These are phyloP conservation scores for Ogataea zsoltii DNA, from an alignment of 805 yeast species.

Conservation along the genomic window DNA sequence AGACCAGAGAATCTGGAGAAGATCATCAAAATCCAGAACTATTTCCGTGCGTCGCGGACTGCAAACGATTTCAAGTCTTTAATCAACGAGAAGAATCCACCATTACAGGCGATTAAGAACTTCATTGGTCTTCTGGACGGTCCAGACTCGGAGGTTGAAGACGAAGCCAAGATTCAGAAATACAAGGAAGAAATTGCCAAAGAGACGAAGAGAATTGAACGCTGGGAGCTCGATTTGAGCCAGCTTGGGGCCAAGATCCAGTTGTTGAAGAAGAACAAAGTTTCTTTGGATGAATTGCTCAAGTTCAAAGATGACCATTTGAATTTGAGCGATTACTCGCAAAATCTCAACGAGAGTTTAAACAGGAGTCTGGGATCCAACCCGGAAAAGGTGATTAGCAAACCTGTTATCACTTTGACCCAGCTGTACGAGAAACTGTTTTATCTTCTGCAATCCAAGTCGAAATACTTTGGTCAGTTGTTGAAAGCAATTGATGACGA, in stretches of 20 bases:
- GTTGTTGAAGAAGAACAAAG: slow-evolving; percentile 73
- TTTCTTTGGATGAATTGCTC: slow-evolving; percentile 68
- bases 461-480: slow-evolving; percentile 64
- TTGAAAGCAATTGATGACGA: slow-evolving; percentile 37
- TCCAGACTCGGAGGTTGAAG: slow-evolving; percentile 65
- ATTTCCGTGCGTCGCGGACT: slow-evolving; percentile 64
- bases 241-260: slow-evolving; percentile 78
- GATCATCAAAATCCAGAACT: slow-evolving; percentile 73
- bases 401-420: slow-evolving; percentile 49
- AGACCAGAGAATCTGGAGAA: slow-evolving; percentile 48
- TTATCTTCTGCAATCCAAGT: slow-evolving; percentile 82
- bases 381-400: slow-evolving; percentile 30
- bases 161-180: slow-evolving; percentile 68
- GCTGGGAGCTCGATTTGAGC: slow-evolving; percentile 70
- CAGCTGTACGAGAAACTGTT: slow-evolving; percentile 77
- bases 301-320: slow-evolving; percentile 40
- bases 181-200: slow-evolving; percentile 68
- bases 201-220: slow-evolving; percentile 68
- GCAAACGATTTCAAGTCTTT: slow-evolving; percentile 74
- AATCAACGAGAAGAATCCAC: slow-evolving; percentile 71
- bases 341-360: slow-evolving; percentile 25
- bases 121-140: slow-evolving; percentile 73
- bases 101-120: slow-evolving; percentile 69
- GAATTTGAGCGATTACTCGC: slow-evolving; percentile 27
- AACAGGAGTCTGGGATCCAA: slow-evolving; percentile 23